phyloP scores from a whole-genome alignment of 2,329 filamentous ascomycete species.

The Colletotrichum horii region DNA sequence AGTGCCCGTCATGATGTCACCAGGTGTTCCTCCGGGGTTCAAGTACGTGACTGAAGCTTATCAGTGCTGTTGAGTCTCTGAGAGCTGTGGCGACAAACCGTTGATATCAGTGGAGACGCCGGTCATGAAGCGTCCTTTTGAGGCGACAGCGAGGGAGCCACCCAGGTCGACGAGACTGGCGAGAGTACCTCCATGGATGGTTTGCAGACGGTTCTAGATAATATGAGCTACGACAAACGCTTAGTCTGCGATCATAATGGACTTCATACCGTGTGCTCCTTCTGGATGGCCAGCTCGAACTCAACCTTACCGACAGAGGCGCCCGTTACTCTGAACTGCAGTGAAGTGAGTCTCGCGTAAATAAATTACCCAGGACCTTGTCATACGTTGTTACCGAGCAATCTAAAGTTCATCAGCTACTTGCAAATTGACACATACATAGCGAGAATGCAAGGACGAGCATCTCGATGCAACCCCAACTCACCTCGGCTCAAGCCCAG shows the following conservation, averaged over 20 bases:
- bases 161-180: slow-evolving; percentile 76
- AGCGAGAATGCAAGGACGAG: not conserved
- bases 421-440: not conserved
- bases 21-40: slow-evolving; percentile 60
- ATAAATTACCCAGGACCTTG: rapidly evolving
- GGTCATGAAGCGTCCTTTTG: slow-evolving; percentile 65
- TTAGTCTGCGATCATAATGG: not conserved
- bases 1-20: slow-evolving; percentile 60
- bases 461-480: slow-evolving; percentile 15
- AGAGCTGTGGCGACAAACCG: slow-evolving; percentile 39
- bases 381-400: slow-evolving; percentile 47
- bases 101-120: slow-evolving; percentile 71
- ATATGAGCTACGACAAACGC: not conserved
- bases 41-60: slow-evolving; percentile 63
- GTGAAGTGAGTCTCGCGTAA: not conserved
- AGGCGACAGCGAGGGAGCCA: slow-evolving; percentile 69
- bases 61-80: rapidly evolving
- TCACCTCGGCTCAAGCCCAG: slow-evolving; percentile 87
- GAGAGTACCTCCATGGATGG: slow-evolving; percentile 79
- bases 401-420: slow-evolving; percentile 26
- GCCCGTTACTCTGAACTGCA: slow-evolving; percentile 69
- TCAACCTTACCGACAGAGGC: slow-evolving; percentile 72
- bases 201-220: slow-evolving; percentile 73
- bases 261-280: slow-evolving; percentile 71
- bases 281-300: slow-evolving; percentile 77